phyloP scores from a whole-genome alignment of 441 rosid genomes.

The Gossypium schwendimanii region DNA sequence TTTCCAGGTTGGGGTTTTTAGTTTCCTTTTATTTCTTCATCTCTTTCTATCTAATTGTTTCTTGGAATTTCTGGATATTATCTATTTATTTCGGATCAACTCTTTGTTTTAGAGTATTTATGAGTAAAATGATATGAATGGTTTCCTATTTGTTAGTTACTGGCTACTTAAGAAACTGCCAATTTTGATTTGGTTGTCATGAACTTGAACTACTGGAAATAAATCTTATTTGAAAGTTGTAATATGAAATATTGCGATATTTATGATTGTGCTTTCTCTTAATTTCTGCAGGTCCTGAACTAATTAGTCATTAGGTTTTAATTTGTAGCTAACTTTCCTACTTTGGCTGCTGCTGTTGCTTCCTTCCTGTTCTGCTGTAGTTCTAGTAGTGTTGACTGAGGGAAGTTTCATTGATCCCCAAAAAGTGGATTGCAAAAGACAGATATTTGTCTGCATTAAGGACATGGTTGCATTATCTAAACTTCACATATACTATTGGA shows the following conservation, averaged over 20 bases:
- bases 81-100: not conserved
- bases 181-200: not conserved
- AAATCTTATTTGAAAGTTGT: not conserved
- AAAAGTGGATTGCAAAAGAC: not conserved
- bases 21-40: not conserved
- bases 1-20: slow-evolving; percentile 17
- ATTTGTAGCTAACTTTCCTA: not conserved
- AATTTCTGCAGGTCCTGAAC: not conserved
- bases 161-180: not conserved
- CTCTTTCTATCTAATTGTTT: not conserved
- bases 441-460: not conserved
- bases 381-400: not conserved
- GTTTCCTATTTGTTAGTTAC: not conserved
- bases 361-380: not conserved
- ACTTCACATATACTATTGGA: not conserved
- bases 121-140: not conserved
- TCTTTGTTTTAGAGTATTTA: not conserved
- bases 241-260: not conserved
- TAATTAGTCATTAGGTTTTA: not conserved
- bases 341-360: not conserved
- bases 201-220: not conserved
- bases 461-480: not conserved
- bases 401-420: not conserved
- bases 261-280: not conserved
- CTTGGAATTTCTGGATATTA: slow-evolving; percentile 13